Evolutionary conservation across 805 yeast species (phyloP).

Genomic region (Phaffomyces antillensis): DNA sequence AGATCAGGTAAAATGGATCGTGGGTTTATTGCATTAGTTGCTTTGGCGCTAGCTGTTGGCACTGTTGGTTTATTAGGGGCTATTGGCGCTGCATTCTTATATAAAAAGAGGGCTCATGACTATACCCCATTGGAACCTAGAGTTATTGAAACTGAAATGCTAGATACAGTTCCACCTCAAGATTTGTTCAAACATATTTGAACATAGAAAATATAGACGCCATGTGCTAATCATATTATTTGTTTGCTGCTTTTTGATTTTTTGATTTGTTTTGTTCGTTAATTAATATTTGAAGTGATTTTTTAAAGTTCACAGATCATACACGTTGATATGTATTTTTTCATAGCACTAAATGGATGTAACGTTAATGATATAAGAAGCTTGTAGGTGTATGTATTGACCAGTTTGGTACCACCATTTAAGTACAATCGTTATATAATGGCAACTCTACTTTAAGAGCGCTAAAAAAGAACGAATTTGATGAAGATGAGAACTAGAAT

Average conservation of each 20-base stretch:
- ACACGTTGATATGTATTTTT: too few relatives aligned
- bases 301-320: too few relatives aligned
- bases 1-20: constrained; percentile 27
- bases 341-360: too few relatives aligned
- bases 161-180: constrained; percentile 55
- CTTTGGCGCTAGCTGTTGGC: constrained; percentile 60
- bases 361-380: too few relatives aligned
- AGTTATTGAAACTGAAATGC: constrained; percentile 55
- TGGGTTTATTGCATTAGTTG: constrained; percentile 64
- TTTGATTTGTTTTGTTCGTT: background rate
- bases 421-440: too few relatives aligned
- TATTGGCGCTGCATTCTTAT: constrained; percentile 30
- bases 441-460: too few relatives aligned
- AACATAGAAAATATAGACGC: background rate
- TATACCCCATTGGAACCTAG: constrained; percentile 44
- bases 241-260: constrained; percentile 1
- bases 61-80: constrained; percentile 36
- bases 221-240: background rate
- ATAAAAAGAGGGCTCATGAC: constrained; percentile 31
- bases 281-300: background rate
- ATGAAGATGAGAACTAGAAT: too few relatives aligned
- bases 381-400: too few relatives aligned
- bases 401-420: too few relatives aligned
- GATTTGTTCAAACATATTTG: constrained; percentile 33
- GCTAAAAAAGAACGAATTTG: too few relatives aligned